phyloP scores from a whole-genome alignment of 129 eudicot genomes.

The Erigeron canadensis region DNA sequence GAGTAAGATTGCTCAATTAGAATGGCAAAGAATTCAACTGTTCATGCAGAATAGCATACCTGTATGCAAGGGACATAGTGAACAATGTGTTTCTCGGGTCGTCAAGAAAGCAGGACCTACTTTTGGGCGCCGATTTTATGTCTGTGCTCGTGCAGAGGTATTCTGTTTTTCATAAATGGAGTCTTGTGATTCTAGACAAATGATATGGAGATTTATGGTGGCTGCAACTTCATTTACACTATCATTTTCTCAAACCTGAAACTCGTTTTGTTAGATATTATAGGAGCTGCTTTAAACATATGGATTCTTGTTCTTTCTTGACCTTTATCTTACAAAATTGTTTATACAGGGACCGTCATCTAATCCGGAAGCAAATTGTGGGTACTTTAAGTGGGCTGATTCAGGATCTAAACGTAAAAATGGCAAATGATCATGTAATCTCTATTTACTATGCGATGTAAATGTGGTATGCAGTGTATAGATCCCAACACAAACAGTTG shows the following conservation, averaged over 20 bases:
- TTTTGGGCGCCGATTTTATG: constrained; percentile 78
- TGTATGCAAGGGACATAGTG: constrained; percentile 85
- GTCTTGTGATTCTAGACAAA: neutral
- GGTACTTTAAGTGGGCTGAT: constrained; percentile 86
- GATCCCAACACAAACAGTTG: constrained; percentile 1
- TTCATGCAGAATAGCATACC: constrained; percentile 91
- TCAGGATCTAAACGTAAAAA: constrained; percentile 52
- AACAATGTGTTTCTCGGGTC: constrained; percentile 89
- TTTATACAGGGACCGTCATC: constrained; percentile 85
- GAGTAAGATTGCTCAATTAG: constrained; percentile 53
- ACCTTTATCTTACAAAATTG: neutral
- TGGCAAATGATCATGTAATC: constrained; percentile 31
- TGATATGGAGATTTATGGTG: neutral
- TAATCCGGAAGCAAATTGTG: constrained; percentile 93
- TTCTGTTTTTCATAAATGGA: constrained; percentile 8
- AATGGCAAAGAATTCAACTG: constrained; percentile 95
- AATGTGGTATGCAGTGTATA: constrained; percentile 2
- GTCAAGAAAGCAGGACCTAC: constrained; percentile 92
- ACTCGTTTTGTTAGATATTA: neutral
- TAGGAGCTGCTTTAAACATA: neutral
- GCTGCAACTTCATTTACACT: neutral
- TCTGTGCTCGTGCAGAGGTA: constrained; percentile 99
- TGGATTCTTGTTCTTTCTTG: neutral
- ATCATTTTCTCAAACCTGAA: constrained; percentile 4
- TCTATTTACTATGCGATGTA: neutral